Evolutionary conservation across 2,329 filamentous ascomycete genomes (phyloP).

Genomic region (Pleoardoris graminearum): DNA sequence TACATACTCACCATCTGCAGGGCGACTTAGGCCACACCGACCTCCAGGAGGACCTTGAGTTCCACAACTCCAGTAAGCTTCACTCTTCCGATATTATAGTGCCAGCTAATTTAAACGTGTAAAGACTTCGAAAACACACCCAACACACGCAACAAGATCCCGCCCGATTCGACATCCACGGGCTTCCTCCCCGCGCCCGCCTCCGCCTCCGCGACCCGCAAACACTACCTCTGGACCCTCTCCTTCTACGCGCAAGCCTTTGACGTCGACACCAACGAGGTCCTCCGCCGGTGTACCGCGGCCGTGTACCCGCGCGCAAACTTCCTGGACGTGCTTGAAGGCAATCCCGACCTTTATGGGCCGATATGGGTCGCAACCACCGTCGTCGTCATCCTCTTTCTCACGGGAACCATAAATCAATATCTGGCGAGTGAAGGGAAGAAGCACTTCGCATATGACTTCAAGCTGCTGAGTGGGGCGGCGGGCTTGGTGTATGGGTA

Average conservation of each 20-base stretch:
- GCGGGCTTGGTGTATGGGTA: constrained; percentile 96
- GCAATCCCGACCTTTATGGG: constrained; percentile 94
- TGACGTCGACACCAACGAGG: constrained; percentile 92
- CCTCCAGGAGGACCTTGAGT: constrained; percentile 98
- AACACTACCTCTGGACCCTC: constrained; percentile 90
- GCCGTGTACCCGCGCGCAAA: constrained; percentile 90
- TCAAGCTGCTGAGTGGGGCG: constrained; percentile 82
- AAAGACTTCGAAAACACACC: constrained; percentile 68
- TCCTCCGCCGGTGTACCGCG: constrained; percentile 82
- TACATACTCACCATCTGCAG: constrained; percentile 56
- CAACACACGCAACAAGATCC: constrained; percentile 55
- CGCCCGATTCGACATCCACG: constrained; percentile 46
- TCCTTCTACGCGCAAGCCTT: constrained; percentile 98
- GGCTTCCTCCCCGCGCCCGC: constrained; percentile 45
- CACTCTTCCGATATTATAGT: background rate
- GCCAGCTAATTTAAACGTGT: background rate
- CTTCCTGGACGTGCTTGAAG: constrained; percentile 95
- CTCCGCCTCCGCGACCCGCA: constrained; percentile 49
- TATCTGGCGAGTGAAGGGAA: constrained; percentile 73
- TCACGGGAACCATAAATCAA: constrained; percentile 92
- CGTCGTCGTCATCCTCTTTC: constrained; percentile 90
- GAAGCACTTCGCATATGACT: constrained; percentile 85
- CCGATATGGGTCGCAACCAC: constrained; percentile 99
- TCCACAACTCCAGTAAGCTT: constrained; percentile 78
- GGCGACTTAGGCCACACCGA: constrained; percentile 98